Conservation (phyloP, 768 basidiomycete genomes). For the Podaxis sp. region DNA sequence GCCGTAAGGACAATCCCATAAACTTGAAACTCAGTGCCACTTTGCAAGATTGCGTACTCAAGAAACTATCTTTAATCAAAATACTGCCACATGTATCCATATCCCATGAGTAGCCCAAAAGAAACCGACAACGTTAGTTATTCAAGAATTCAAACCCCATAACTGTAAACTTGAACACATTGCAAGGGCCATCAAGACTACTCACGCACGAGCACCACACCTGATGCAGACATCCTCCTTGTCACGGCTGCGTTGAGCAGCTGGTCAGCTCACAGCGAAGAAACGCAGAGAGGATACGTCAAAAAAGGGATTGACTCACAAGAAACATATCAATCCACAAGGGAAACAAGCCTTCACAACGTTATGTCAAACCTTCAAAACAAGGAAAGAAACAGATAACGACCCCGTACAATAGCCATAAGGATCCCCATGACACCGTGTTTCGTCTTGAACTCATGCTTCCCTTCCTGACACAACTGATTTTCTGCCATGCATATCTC, state of each 20-base stretch:
- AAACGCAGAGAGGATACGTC: not conserved
- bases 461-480: not conserved
- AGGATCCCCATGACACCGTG: constrained; percentile 9
- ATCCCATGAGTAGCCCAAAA: not conserved
- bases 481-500: not conserved
- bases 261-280: not conserved
- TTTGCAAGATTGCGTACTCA: no score
- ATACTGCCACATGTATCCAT: not conserved
- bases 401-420: not conserved
- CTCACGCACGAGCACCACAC: constrained; percentile 2
- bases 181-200: not conserved
- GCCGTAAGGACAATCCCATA: no score
- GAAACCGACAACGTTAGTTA: not conserved
- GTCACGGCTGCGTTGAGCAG: not conserved
- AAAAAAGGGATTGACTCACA: not conserved
- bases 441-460: constrained; percentile 2
- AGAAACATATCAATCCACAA: constrained; percentile 6
- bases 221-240: constrained; percentile 4
- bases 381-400: not conserved
- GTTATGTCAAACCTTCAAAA: not conserved
- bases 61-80: no score
- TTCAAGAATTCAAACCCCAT: not conserved
- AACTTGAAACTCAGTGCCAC: no score
- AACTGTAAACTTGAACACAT: not conserved
- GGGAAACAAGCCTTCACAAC: not conserved